Evolutionary conservation across 164 flowering plant genomes (phyloP).

Genomic region (Stephania japonica): DNA sequence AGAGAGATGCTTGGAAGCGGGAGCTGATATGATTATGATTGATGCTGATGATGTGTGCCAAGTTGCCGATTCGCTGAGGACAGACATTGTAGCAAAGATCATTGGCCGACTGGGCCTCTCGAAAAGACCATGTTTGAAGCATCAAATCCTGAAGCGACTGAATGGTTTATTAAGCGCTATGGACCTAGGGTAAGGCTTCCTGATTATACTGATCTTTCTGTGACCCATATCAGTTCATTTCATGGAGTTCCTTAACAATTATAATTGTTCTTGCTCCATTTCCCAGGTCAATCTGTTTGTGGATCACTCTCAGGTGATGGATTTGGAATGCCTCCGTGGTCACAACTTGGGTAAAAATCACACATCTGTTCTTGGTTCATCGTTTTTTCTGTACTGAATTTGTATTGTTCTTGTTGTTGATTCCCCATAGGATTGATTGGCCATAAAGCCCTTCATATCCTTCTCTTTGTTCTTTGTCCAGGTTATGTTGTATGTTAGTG

Average conservation of each 20-base stretch:
- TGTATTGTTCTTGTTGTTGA: neutral
- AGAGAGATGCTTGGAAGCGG: constrained; percentile 95
- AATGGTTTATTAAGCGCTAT: constrained; percentile 80
- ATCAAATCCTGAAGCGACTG: constrained; percentile 56
- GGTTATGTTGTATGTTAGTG: neutral
- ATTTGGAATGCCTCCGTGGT: constrained; percentile 84
- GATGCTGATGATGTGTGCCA: constrained; percentile 81
- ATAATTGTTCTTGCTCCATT: neutral
- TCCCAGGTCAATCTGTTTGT: constrained; percentile 86
- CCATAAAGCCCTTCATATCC: neutral
- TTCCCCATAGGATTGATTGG: neutral
- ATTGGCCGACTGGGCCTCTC: constrained; percentile 86
- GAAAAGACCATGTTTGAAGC: constrained; percentile 97
- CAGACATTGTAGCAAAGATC: constrained; percentile 77
- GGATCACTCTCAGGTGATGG: constrained; percentile 84
- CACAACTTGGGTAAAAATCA: constrained; percentile 62
- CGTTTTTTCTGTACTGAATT: constrained; percentile 28
- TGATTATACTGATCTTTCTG: neutral
- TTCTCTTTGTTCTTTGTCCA: neutral
- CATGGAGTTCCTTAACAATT: neutral
- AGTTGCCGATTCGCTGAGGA: constrained; percentile 52
- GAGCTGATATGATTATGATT: constrained; percentile 96
- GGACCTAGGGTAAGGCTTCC: constrained; percentile 70
- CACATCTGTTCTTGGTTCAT: constrained; percentile 44
- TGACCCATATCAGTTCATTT: neutral